phyloP scores from a whole-genome alignment of 257 asterid genomes.

The Solanum virginianum region DNA sequence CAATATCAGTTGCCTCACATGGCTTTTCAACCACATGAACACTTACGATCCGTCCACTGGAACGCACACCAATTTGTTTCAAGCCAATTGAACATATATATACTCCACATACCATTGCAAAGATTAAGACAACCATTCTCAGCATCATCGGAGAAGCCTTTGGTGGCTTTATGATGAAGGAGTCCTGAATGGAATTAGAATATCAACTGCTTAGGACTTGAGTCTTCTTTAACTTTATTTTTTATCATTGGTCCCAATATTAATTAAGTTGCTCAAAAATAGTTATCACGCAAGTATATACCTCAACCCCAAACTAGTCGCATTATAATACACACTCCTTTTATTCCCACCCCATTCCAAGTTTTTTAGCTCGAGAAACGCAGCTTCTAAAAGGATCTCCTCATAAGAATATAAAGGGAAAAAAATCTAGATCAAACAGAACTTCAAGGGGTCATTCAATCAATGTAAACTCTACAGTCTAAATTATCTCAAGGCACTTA shows the following conservation, averaged over 20 bases:
- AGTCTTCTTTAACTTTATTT: background rate
- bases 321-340: background rate
- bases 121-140: slow-evolving; percentile 62
- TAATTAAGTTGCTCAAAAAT: background rate
- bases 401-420: background rate
- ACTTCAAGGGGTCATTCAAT: background rate
- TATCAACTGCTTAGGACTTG: background rate
- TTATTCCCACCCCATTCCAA: background rate
- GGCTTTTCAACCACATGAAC: slow-evolving; percentile 38
- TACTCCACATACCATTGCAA: slow-evolving; percentile 71
- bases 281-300: background rate
- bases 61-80: slow-evolving; percentile 37
- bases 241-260: background rate
- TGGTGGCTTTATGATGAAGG: slow-evolving; percentile 37
- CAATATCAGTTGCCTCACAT: slow-evolving; percentile 33
- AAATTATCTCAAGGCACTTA: background rate
- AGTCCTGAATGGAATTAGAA: slow-evolving; percentile 42
- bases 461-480: background rate
- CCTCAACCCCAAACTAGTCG: background rate
- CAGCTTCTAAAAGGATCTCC: background rate
- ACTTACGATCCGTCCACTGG: slow-evolving; percentile 23
- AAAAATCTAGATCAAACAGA: background rate
- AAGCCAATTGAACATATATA: slow-evolving; percentile 64
- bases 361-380: background rate
- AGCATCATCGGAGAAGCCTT: slow-evolving; percentile 49